Evolutionary conservation across 306 rosid genomes (phyloP).

Genomic region (Cicer pinnatifidum): DNA sequence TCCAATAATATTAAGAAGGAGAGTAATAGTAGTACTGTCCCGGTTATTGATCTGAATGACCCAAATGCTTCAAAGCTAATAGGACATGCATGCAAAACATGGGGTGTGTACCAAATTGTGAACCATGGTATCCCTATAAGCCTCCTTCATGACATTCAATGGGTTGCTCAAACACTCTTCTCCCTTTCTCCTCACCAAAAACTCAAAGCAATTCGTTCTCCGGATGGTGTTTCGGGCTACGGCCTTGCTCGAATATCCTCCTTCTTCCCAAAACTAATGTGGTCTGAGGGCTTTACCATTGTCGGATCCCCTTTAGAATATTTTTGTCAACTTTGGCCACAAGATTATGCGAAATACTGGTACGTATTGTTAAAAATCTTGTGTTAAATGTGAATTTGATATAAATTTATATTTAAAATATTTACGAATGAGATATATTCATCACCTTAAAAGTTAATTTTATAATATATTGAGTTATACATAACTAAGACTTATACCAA

Average conservation of each 20-base stretch:
- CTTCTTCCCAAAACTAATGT: slow-evolving; percentile 94
- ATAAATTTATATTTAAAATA: not conserved
- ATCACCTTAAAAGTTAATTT: not conserved
- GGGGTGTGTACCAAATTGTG: slow-evolving; percentile 84
- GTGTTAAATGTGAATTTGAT: not conserved
- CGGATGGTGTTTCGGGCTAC: slow-evolving; percentile 73
- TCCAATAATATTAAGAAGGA: slow-evolving; percentile 11
- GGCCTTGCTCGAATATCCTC: slow-evolving; percentile 83
- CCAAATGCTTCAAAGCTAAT: slow-evolving; percentile 62
- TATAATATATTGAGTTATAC: not conserved
- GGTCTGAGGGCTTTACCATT: slow-evolving; percentile 94
- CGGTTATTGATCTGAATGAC: slow-evolving; percentile 69
- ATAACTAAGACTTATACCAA: not conserved
- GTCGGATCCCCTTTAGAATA: slow-evolving; percentile 76
- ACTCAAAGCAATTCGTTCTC: slow-evolving; percentile 73
- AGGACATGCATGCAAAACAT: slow-evolving; percentile 76
- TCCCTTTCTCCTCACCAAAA: slow-evolving; percentile 66
- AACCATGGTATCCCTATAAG: slow-evolving; percentile 63
- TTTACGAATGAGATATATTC: not conserved
- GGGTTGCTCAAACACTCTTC: slow-evolving; percentile 57
- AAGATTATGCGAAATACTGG: slow-evolving; percentile 67
- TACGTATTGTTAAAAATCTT: slow-evolving; percentile 9
- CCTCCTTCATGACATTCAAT: slow-evolving; percentile 60
- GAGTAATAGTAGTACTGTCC: slow-evolving; percentile 41
- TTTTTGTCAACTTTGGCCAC: slow-evolving; percentile 88